These are phyloP conservation scores for Extremus antarcticus DNA, from an alignment of 495 filamentous ascomycete species.

Conservation along the genomic window DNA sequence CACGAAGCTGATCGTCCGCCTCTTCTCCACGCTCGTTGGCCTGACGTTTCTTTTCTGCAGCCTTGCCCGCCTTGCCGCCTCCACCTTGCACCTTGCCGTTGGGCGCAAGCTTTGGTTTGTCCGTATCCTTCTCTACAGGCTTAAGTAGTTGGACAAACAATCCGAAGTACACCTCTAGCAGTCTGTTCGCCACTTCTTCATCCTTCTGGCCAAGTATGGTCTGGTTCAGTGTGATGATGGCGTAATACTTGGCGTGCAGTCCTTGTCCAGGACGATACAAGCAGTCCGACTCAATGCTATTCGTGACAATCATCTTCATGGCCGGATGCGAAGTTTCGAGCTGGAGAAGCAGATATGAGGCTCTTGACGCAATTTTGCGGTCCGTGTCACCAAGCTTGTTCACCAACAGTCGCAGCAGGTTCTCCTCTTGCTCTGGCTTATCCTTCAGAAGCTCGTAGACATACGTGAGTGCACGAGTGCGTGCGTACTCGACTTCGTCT, in stretches of 20 bases:
- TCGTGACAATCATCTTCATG: constrained; percentile 84
- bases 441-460: constrained; percentile 82
- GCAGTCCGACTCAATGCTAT: constrained; percentile 71
- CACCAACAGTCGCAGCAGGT: constrained; percentile 77
- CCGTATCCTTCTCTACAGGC: constrained; percentile 32
- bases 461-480: constrained; percentile 73
- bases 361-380: constrained; percentile 85
- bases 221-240: constrained; percentile 91
- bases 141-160: constrained; percentile 71
- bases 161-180: constrained; percentile 82
- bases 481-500: constrained; percentile 86
- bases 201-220: constrained; percentile 80
- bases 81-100: constrained; percentile 42
- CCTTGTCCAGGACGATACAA: constrained; percentile 80
- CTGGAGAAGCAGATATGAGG: constrained; percentile 87
- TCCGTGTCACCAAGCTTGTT: constrained; percentile 93
- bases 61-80: constrained; percentile 38
- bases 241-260: constrained; percentile 84
- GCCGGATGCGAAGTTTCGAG: constrained; percentile 74
- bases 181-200: constrained; percentile 63
- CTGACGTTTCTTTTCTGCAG: constrained; percentile 38
- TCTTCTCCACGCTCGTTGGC: constrained; percentile 45
- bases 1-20: constrained; percentile 57
- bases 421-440: constrained; percentile 95
- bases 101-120: constrained; percentile 20